Base-by-base conservation (phyloP, 2,329 filamentous ascomycete genomes). In the Diaporthe ilicicola region DNA sequence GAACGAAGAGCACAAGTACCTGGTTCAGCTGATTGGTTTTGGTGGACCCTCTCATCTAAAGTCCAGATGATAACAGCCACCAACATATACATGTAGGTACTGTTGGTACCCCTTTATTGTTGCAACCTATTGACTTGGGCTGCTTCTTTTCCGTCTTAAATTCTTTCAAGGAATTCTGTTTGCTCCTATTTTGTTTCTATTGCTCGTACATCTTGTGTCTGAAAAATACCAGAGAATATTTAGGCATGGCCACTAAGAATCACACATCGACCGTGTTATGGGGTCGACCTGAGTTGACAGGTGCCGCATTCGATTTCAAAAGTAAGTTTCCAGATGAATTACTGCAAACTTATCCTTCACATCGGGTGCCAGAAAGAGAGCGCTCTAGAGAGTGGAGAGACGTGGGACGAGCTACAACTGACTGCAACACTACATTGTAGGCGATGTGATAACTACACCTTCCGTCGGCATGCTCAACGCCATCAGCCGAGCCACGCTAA, bases 381-480 rank as follows among this genome's bases (percentile, higher is more conserved):
- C n/a, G n/a, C n/a, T n/a, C n/a, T n/a, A 3, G 9, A 1, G 12
- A 42, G 12, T 6, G 4, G 15, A 29, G 56, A 56, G n/a, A 32
- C 8, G 2, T n/a, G 2, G 53, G 22, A 12, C 10, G 2, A 15
- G 27, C 12, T 7, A 34, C 1, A 7, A 24, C 42, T 62, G 29
- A 62, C 59, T 34, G 32, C 5, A 6, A n/a, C 19, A 22, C 22
- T 2, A 27, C 34, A 15, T 5, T 34, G 32, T 34, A 90, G 88
- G 87, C 78, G 92, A 94, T 78, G 89, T 89, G 6, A 86, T 92
- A 78, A 94, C 92, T 2, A 92, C 90, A 1, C 91, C 92, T 8
- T 93, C 91, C 0, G 76, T 84, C 4, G 87, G 89, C 29, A 95
- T 95, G 92, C 88, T 95, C 44, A 81, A 85, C 46, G 91, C 93